Base-by-base conservation (phyloP, 2,329 filamentous ascomycete genomes). In the Fusarium floridanum region DNA sequence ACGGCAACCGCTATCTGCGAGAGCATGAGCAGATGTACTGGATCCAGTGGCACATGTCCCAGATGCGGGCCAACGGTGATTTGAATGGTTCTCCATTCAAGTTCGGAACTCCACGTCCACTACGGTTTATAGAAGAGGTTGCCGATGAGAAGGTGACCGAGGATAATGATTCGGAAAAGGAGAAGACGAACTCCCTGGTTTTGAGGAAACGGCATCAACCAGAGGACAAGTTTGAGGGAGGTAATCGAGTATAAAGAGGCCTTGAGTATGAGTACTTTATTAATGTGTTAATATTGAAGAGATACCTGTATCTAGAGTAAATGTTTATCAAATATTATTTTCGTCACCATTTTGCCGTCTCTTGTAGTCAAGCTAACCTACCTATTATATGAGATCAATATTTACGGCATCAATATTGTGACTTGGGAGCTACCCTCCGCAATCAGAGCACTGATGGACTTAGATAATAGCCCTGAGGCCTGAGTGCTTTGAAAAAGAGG, bases 11-110 rank as follows among this genome's bases (percentile, higher is more conserved):
- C 4, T 75, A 75, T 57, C 61, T 75, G 0, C 64, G 73, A 6
- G 73, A 76, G 14, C 73, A 76, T 36, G 70, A 76, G 37, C 73
- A 75, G 29, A 75, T 76, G 72, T 75, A 75, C 48, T 76, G 73
- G 73, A 63, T 75, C 7, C 73, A 75, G 27, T 76, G 72, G 72
- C 68, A 75, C 7, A 53, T 53, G 48, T 53, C 62, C 10, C 64
- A 67, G 60, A 70, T 70, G 67, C 61, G 64, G n/a, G 56, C 39
- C 9, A 59, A 72, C 32, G 20, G 64, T 29, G 12, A 7, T 5
- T 59, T 72, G 27, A 41, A 55, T 5, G 37, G 41, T 17, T 50
- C 22, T 12, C 63, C 64, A 3, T 70, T 61, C 67, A 72, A 72
- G 55, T 72, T 72, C 50, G 70, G 70, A 27, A 48, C 63, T 20